Evolutionary conservation across 352 stramenopile genomes (phyloP), one percentile per base, ranked within the genome.

Genomic region (Globisporangium spiculum): DNA sequence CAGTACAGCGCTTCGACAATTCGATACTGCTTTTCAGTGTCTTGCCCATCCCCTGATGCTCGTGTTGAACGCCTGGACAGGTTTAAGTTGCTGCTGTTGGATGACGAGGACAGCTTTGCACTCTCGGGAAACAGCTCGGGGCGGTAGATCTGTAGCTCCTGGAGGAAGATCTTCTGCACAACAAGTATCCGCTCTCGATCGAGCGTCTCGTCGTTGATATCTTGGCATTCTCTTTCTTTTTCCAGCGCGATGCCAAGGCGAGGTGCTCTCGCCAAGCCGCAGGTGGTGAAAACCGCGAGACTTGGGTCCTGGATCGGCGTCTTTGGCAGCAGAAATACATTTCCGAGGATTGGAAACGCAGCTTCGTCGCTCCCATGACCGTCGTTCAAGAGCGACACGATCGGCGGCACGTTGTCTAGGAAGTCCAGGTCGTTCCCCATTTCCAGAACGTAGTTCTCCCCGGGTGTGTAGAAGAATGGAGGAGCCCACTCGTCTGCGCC

Each of bases 381-480:
- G 30, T 72, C 65, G 41, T 88, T 90, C 27, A 93, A 46, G 1
- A 76, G 50, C 52, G 60, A 38, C 32, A 84, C 84, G 9, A 94
- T 46, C 0, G 87, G 87, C 1, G 74, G 53, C 0, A 93, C 66
- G 5, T 74, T 58, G 8, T 91, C 81, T 0, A 94, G 68, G 68
- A 94, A 94, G 48, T 92, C 80, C 22, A 94, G 69, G 63, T 94
- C 87, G 5, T 67, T 78, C 4, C 73, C 80, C 74, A 94, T 80
- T 75, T 89, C 88, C 58, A 94, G 72, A 63, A 93, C 85, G 48
- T 94, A 94, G 50, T 94, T 94, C 9, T 82, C 69, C 0, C 75
- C 81, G 0, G 76, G 72, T 9, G 70, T 75, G 52, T 86, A 91
- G 46, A 80, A 90, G 62, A 93, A 93, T 9, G 84, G 83, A 5